Base-by-base conservation (phyloP, 768 basidiomycete species). In the Calocera viscosa region DNA sequence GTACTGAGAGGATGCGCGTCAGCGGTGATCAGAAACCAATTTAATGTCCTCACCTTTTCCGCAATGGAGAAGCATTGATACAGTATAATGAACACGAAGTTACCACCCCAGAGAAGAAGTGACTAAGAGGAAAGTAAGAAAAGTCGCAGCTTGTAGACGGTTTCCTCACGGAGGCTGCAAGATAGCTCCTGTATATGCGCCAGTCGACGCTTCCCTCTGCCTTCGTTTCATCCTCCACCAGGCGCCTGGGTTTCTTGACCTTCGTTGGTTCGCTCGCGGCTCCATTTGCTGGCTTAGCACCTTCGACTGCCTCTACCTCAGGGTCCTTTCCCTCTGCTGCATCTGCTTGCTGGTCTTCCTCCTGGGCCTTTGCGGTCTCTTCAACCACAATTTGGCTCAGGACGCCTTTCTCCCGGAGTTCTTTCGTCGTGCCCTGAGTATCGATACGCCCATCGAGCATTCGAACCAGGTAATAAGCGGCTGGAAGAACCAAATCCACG, bases 381-480 rank as follows among this genome's bases (percentile, higher is more conserved):
- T 82, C 80, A 2, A 78, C 77, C 17, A 78, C 70, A 1, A 92
- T 84, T 16, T 82, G 75, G 22, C 87, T 84, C 12, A 92, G 77
- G 0, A 86, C 73, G 8, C 89, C 88, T 47, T 78, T 80, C 0
- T 80, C 79, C 0, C 82, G 82, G 5, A 92, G 79, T 5, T 89
- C 88, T 47, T 81, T 79, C 11, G 88, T 78, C 0, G 82, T 82
- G 5, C 91, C 91, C 72, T 89, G 84, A 0, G 82, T 81, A 71
- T 91, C 89, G 64, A 91, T 84, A 16, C 89, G 84, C 1, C 90
- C 91, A 72, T 91, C 90, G 1, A 90, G 79, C 82, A 92, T 86
- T 30, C 89, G 84, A 7, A 91, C 81, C 1, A 92, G 76, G 71
- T 90, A 90, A 70, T 86, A 72, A 0, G 88, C 83, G 0, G 84